Base-by-base conservation (phyloP, 257 asterid genomes). In the Gentiana dahurica region DNA sequence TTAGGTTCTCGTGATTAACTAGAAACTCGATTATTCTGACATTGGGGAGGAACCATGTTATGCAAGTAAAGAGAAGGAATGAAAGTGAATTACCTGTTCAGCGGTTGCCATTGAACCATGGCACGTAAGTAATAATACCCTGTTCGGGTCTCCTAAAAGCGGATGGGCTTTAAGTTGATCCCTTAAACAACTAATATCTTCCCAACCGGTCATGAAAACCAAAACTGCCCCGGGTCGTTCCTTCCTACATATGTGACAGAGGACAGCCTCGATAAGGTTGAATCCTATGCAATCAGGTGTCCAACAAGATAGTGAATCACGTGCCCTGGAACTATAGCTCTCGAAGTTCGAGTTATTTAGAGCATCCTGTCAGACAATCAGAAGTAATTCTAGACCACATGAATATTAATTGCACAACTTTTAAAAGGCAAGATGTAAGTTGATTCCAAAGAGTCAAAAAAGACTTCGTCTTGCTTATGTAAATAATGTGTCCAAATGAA, bases 121-220 rank as follows among this genome's bases (percentile, higher is more conserved):
- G 67, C 98, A 91, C 54, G 96, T 75, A 62, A 91, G 90, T 59
- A 91, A 68, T 67, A 91, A 72, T 59, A 91, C 95, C 71, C 98
- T 85, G 71, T 91, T 91, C 43, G 98, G 98, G 73, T 91, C 97
- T 51, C 98, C 98, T 65, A 91, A 65, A 51, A 91, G 95, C 50
- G 98, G 98, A 69, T 91, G 98, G 62, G 97, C 98, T 77, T 87
- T 91, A 68, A 87, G 54, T 67, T 91, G 97, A 81, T 87, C 96
- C 76, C 94, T 76, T 78, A 91, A 73, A 72, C 94, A 87, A 75
- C 97, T 91, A 60, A 91, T 91, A 75, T 91, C 98, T 69, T 91
- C 98, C 97, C 98, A 91, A 36, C 98, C 98, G n/a, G 98, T 91
- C 97, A 91, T 79, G 68, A 91, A 91, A 67, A 87, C 98, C 71